These are phyloP conservation scores for Harringtonia aguacate DNA, from an alignment of 2,329 filamentous ascomycete species.

Conservation along the genomic window DNA sequence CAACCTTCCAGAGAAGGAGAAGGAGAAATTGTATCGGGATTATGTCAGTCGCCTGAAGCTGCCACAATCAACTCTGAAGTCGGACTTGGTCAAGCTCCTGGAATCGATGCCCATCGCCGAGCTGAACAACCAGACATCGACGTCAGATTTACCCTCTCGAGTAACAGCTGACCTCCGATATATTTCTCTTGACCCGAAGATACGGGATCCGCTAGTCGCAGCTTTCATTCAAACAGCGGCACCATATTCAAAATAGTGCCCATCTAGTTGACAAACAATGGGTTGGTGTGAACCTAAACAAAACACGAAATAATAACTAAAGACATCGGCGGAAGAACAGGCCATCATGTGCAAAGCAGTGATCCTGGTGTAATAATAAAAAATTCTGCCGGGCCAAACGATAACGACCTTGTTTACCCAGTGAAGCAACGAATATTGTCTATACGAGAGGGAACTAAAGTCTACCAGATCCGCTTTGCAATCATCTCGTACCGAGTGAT, in stretches of 20 bases:
- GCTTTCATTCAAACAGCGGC: slow-evolving; percentile 48
- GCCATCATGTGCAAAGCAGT: too few species aligned
- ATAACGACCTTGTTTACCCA: too few species aligned
- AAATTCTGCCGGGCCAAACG: too few species aligned
- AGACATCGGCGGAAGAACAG: too few species aligned
- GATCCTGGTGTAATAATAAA: too few species aligned
- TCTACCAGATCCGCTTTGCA: slow-evolving; percentile 92
- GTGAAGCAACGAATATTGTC: too few species aligned
- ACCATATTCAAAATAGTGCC: background rate
- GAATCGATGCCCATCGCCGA: slow-evolving; percentile 45
- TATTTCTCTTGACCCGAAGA: slow-evolving; percentile 50
- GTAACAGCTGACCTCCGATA: slow-evolving; percentile 59
- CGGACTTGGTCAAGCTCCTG: slow-evolving; percentile 57
- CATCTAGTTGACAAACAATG: background rate
- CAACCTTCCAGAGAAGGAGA: slow-evolving; percentile 61
- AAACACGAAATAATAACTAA: background rate
- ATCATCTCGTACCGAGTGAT: slow-evolving; percentile 87
- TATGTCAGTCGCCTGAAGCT: slow-evolving; percentile 58
- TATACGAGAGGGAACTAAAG: too few species aligned
- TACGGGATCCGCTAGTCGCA: slow-evolving; percentile 54
- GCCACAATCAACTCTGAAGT: slow-evolving; percentile 53
- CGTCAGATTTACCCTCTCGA: slow-evolving; percentile 47
- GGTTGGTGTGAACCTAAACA: background rate
- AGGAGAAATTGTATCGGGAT: slow-evolving; percentile 71
- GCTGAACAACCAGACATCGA: slow-evolving; percentile 48